Base-by-base conservation (phyloP, 192 early-diverging fungal genomes). In the Podila epigama region DNA sequence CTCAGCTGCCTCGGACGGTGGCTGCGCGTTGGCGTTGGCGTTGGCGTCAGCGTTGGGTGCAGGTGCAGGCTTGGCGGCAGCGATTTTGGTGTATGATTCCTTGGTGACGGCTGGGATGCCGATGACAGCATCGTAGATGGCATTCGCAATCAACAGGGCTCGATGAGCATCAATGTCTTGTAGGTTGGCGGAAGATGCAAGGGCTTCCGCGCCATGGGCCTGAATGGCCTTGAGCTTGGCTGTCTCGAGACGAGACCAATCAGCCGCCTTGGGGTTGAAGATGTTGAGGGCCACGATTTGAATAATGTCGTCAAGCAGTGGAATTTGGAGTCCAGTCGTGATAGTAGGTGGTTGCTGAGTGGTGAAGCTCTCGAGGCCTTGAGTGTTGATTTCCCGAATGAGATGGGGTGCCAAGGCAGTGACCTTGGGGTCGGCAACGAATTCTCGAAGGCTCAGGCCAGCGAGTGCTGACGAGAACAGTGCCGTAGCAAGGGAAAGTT, bases 101-200 rank as follows among this genome's bases (percentile, higher is more conserved):
- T 65, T 65, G 39, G 32, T 65, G 0, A 37, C 32, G 29, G 63
- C 34, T 3, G 63, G 52, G 15, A 65, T 53, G 32, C 40, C 29
- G 28, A 65, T 32, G 2, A 65, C 63, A 31, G 63, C 34, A 10
- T 65, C 63, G n/a, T 65, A 65, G 13, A 65, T 65, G 15, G 63
- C 52, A 28, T 56, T 65, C n/a, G 29, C 25, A 41, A 65, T 56
- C 37, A 65, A 18, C 0, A 52, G 18, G 1, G 63, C 63, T 18
- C 12, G 63, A 32, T 32, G 63, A 20, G 8, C 15, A 29, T 65
- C 63, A 2, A 65, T 16, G 16, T 42, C 37, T 25, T 20, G 54
- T 36, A 65, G 18, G 9, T 65, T 31, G 5, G 37, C 63, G 2
- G 52, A 53, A 28, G 39, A 15, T 2, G 54, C n/a, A 8, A 52